These are phyloP conservation scores for Elsinoe australis DNA, from an alignment of 2,329 filamentous ascomycete species.

Conservation along the genomic window DNA sequence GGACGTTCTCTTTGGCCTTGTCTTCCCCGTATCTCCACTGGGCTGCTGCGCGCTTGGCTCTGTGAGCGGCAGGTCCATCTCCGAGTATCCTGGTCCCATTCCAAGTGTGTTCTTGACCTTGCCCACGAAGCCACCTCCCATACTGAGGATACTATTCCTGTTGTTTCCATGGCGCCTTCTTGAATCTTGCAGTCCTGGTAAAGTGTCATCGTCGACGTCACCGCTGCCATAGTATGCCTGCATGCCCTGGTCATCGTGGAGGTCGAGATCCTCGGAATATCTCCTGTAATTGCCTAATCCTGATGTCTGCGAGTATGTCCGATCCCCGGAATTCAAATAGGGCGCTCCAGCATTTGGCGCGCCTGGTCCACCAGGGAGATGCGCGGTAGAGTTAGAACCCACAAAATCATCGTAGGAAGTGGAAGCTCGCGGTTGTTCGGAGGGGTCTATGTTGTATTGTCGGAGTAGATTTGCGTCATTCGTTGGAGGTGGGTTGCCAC, in stretches of 20 bases:
- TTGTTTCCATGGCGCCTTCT: conserved; percentile 40
- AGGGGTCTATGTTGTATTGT: conserved; percentile 63
- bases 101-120: conserved; percentile 84
- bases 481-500: conserved; percentile 67
- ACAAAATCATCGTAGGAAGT: conserved; percentile 94
- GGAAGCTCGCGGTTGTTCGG: conserved; percentile 62
- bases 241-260: conserved; percentile 61
- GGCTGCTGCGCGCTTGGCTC: conserved; percentile 51
- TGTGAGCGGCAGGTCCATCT: conserved; percentile 95
- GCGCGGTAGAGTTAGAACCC: conserved; percentile 48
- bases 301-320: conserved; percentile 64
- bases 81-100: conserved; percentile 79
- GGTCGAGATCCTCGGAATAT: conserved; percentile 84
- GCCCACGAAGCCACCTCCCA: conserved; percentile 82
- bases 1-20: conserved; percentile 47
- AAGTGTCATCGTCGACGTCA: conserved; percentile 49
- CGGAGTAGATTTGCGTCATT: conserved; percentile 74
- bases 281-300: conserved; percentile 81
- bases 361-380: conserved; percentile 39
- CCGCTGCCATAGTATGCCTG: conserved; percentile 64
- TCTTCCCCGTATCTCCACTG: conserved; percentile 33
- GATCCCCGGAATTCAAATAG: conserved; percentile 34
- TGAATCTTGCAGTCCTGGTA: conserved; percentile 46
- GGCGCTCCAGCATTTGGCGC: conserved; percentile 33
- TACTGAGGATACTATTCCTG: conserved; percentile 77